Base-by-base conservation (phyloP, 2,329 filamentous ascomycete species). In the Camillea tinctor region DNA sequence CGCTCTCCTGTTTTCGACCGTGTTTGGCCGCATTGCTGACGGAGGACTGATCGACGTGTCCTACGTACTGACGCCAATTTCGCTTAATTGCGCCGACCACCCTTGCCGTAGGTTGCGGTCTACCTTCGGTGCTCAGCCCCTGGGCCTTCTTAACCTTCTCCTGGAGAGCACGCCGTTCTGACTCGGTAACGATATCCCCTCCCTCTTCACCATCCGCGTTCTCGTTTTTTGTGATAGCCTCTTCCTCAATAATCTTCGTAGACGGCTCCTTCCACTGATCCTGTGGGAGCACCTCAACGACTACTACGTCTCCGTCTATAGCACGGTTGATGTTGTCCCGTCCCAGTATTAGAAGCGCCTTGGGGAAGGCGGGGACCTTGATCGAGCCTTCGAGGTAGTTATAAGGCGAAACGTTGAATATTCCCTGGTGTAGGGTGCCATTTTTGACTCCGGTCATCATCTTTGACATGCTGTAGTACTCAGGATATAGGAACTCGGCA, bases 1-100 rank as follows among this genome's bases (percentile, higher is more conserved):
- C 93, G 17, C 87, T 96, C 73, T 97, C 93, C 73, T 96, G 92
- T 69, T 90, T 90, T 60, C 93, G 86, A 26, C 92, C 92, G 68
- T 93, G 89, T 61, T 87, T 89, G 1, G 85, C 85, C 2, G 87
- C 85, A 56, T 88, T 86, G 69, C 88, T 89, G 54, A 93, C 89
- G 1, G 93, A 96, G 11, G 90, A 91, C 55, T 89, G 88, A 72
- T 99, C 95, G 59, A 99, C 89, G 72, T 97, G 93, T 1, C 95
- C 95, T 63, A 99, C 95, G 69, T 97, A 98, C 75, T 98, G 96
- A 62, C 95, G 86, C 95, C 95, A 99, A 75, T 98, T 98, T 56
- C 95, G 87, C 78, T 96, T 97, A 73, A 97, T 86, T 22, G 98
- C 84, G 53, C 95, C 95, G 6, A 98, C 92, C 13, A 99, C 91